Evolutionary conservation across 345 rosid species (phyloP), one percentile per base, ranked within the genome.

Genomic region (Viola odorata): DNA sequence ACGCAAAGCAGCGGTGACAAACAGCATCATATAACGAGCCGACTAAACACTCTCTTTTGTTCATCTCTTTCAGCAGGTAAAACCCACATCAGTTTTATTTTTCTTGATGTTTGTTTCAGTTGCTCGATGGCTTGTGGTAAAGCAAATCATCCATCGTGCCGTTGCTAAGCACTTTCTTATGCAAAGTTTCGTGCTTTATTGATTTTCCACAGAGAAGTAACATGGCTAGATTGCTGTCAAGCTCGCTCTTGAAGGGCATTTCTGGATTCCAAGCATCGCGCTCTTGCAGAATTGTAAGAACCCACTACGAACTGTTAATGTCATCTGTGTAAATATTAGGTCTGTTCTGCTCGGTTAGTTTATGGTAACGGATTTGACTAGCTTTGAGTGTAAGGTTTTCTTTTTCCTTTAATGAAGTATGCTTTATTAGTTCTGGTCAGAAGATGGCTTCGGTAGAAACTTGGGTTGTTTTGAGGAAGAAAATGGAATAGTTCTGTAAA

Each of bases 161-260:
- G n/a, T n/a, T n/a, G n/a, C 32, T 23, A 23, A 23, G 1, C 32
- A 2, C 1, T 23, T 23, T 23, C 32, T 23, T 23, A 23, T 23
- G 2, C 32, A 23, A 23, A 23, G 32, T 23, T 23, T 23, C 32
- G 32, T 23, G 32, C 32, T 23, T 23, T 23, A 12, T 41, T 52
- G 41, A n/a, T 52, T 14, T 50, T 53, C 14, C 15, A n/a, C 45
- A 50, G 59, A 17, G 12, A 37, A 57, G 42, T 4, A 47, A 15
- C 38, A 91, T 88, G 97, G 91, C 89, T 0, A 81, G 78, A 60
- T 68, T 81, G 15, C 74, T 88, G 36, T 84, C 96, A 1, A 91
- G 68, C 74, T 41, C 74, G n/a, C 63, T 88, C 38, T 12, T 82
- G 2, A 86, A 61, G 69, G 77, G 89, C 58, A 59, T 84, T 56